Evolutionary conservation across 2,329 filamentous ascomycete genomes (phyloP), one percentile per base, ranked within the genome.

Genomic region (Pestalotiopsis fici): DNA sequence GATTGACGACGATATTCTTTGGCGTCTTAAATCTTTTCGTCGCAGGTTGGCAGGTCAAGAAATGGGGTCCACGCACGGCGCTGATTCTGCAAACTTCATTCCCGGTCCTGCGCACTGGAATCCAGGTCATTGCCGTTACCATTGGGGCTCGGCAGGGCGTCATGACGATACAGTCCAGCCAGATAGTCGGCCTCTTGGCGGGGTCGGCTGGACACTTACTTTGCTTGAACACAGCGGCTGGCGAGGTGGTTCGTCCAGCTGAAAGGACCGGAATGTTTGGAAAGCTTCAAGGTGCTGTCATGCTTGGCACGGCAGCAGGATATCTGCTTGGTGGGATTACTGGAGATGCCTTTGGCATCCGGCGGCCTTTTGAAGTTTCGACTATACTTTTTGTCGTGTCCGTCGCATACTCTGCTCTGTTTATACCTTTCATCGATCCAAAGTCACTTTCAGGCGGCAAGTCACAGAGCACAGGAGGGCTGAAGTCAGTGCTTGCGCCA

Each of bases 121-220:
- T 89, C 0, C 91, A 93, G 74, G 88, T 90, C 66, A 69, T 92
- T 27, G 91, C 89, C 4, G 89, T 93, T 12, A 77, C 86, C 35
- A 81, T 86, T 0, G 90, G 91, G 1, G 87, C 87, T 18, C 80
- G 80, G 2, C 70, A 80, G 0, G 91, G 91, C 18, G 91, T 93
- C 72, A 78, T 88, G 18, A 89, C 92, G 37, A 86, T 93, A 35
- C 91, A 93, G 76, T 78, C 79, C 27, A 90, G 87, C 0, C 91
- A 93, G 78, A 78, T 90, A 15, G 90, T 93, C 65, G 91, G 89
- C 0, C 81, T 92, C 15, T 70, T 93, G 2, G 91, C 91, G 0
- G 91, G 91, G 0, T 90, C 91, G 0, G 86, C 87, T 0, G 91
- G 91, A 0, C 93, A 93, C 72, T 84, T 92, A 74, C 83, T 93